These are phyloP conservation scores for Clarireedia monteithiana DNA, from an alignment of 2,329 filamentous ascomycete species.

Conservation along the genomic window DNA sequence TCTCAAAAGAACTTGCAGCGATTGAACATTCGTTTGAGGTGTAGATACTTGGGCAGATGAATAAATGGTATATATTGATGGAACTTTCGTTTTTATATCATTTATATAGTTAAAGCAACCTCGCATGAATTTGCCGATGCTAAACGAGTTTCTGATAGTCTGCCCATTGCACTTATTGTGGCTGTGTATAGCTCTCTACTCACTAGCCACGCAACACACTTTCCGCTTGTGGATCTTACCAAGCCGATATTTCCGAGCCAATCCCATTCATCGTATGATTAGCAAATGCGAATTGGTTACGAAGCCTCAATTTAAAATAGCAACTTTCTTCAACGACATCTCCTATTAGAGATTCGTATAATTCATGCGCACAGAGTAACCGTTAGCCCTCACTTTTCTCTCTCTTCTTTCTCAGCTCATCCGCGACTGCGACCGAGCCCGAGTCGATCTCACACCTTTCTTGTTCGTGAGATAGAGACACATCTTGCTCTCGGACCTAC, in stretches of 20 bases:
- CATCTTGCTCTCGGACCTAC: not conserved
- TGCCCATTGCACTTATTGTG: too few relatives aligned
- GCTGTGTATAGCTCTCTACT: too few relatives aligned
- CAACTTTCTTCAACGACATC: not conserved
- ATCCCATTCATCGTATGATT: slow-evolving; percentile 3
- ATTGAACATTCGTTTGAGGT: not conserved
- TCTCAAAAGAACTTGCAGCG: not conserved
- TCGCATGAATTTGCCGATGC: too few relatives aligned
- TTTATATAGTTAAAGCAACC: too few relatives aligned
- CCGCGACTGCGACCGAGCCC: not conserved
- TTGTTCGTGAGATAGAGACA: slow-evolving; percentile 2
- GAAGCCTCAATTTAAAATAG: slow-evolving; percentile 8
- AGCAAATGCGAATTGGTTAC: slow-evolving; percentile 3
- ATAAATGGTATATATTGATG: not conserved
- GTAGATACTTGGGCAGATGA: not conserved
- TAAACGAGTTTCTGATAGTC: too few relatives aligned
- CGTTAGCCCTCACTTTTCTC: not conserved
- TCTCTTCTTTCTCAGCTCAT: not conserved
- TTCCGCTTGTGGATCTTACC: not conserved
- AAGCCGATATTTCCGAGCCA: not conserved
- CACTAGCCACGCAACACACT: too few relatives aligned
- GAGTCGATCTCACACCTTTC: not conserved
- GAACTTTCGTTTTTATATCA: not conserved
- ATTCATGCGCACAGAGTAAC: not conserved
- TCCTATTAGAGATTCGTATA: not conserved